Evolutionary conservation across 192 early-diverging fungal genomes (phyloP), one percentile per base, ranked within the genome.

Genomic region (Coemansia sp.): DNA sequence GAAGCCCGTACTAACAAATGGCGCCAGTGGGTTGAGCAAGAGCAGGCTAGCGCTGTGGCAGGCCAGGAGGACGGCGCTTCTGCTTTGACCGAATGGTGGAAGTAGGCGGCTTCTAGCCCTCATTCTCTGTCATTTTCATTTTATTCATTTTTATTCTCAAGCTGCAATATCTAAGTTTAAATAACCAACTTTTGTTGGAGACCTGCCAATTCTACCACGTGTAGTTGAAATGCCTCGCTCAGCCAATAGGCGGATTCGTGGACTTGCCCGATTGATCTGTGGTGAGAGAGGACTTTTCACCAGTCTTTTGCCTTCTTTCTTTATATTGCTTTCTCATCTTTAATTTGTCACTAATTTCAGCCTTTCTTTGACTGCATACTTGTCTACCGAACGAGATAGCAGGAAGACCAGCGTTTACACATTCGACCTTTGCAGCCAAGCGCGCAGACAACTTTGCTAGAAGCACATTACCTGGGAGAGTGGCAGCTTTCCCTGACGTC

Each of bases 1-100:
- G 53, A 19, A 0, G 65, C 42, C 9, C 73, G 70, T 19, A 37
- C 73, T 5, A 47, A 30, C 17, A 72, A 37, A 39, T 84, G 81
- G 81, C 81, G 62, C 33, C 61, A 75, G 59, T 71, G 73, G 66
- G 33, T 84, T 1, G 63, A 70, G 21, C 68, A 71, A n/a, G 75
- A 72, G 59, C 53, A 57, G 21, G 60, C 72, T 21, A 21, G 47
- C 3, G 21, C 47, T 10, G 47, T 23, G 47, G 47, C 47, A 21
- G 59, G n/a, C 35, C 35, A 21, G 17, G 59, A 37, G 53, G n/a
- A 59, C 16, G 67, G 42, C 19, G 42, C 37, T 10, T 44, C 60
- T 63, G 26, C 42, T 26, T 33, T 70, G 42, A 28, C 16, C 13
- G 75, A 83, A 28, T 83, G 80, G 80, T 83, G 80, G 80, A 77